These are phyloP conservation scores for Pichia kudriavzevii DNA, from an alignment of 1,139 yeast genomes.

Conservation along the genomic window DNA sequence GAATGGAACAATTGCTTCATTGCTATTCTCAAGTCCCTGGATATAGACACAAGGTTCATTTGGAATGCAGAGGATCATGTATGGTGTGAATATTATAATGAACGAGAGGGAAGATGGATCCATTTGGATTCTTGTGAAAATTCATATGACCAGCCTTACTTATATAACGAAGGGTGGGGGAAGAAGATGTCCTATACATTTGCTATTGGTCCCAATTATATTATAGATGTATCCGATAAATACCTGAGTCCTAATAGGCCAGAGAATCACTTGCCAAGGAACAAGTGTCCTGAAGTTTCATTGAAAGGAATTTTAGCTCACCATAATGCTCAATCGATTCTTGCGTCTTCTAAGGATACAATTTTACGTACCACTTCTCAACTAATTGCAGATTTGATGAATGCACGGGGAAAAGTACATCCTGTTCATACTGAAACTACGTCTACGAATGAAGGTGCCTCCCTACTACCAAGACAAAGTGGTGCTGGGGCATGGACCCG, in stretches of 20 bases:
- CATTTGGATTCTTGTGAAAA: constrained; percentile 89
- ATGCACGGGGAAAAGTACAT: no score
- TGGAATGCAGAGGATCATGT: constrained; percentile 95
- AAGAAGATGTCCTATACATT: constrained; percentile 84
- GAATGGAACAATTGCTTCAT: constrained; percentile 91
- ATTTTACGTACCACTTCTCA: constrained; percentile 18
- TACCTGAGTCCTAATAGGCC: constrained; percentile 45
- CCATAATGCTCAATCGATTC: constrained; percentile 36
- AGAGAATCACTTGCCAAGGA: constrained; percentile 46
- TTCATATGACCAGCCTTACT: constrained; percentile 69
- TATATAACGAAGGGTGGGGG: constrained; percentile 85
- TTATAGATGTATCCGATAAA: constrained; percentile 60
- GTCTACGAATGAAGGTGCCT: background rate
- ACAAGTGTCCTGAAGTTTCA: constrained; percentile 35
- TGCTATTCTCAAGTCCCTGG: constrained; percentile 60
- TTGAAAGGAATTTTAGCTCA: constrained; percentile 33
- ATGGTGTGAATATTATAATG: constrained; percentile 87
- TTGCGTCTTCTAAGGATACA: constrained; percentile 18
- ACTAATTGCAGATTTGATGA: constrained; percentile 17
- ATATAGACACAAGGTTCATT: constrained; percentile 57
- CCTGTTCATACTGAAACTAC: background rate
- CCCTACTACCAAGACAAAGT: constrained; percentile 43
- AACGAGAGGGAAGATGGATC: constrained; percentile 58
- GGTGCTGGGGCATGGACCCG: constrained; percentile 64
- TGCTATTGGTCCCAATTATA: constrained; percentile 56